Evolutionary conservation across 2,329 filamentous ascomycete species (phyloP), one percentile per base, ranked within the genome.

Genomic region (Alternaria infectoria): DNA sequence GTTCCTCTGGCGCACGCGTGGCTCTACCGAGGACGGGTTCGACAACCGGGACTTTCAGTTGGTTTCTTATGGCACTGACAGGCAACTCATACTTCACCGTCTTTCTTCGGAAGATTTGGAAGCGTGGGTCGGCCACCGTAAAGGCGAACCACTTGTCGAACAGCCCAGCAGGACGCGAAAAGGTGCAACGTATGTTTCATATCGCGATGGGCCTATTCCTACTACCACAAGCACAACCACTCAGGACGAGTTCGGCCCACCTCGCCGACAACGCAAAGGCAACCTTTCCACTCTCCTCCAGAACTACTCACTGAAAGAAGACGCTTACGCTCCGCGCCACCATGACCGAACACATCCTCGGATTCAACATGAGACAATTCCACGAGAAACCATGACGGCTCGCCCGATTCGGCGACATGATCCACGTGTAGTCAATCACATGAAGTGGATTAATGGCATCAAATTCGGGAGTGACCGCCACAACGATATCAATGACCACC

Each of bases 31-130:
- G 17, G 87, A 93, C 57, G 86, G 87, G n/a, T 81, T 91, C 49
- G 94, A 97, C 72, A 85, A 93, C 65, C 88, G 95, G 71, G 94
- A 97, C 56, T 97, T 97, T 67, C 94, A 97, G 78, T 85, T 97
- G 17, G 92, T 97, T 0, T 94, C 94, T 0, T 97, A 94, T 94
- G 93, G 93, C 25, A 90, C 92, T 52, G 95, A 97, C 77, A 91
- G 91, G 69, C 88, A 93, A 73, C 83, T 97, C 28, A 90, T 91
- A 52, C 84, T 97, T 26, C 92, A 97, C 75, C 89, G 89, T 51
- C 86, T 93, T 19, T 87, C 92, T 44, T 82, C 88, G 1, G 83
- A 88, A 25, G 83, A 89, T 28, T 83, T 96, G 1, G 61, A 71
- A n/a, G 84, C 87, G 61, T 84, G 87, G 2, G 90, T 96, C 15